Percentiles rank a stretch among this genome's conserved stretches.
Conservation (phyloP, 2,329 filamentous ascomycete species). For the Pleomassaria siparia region DNA sequence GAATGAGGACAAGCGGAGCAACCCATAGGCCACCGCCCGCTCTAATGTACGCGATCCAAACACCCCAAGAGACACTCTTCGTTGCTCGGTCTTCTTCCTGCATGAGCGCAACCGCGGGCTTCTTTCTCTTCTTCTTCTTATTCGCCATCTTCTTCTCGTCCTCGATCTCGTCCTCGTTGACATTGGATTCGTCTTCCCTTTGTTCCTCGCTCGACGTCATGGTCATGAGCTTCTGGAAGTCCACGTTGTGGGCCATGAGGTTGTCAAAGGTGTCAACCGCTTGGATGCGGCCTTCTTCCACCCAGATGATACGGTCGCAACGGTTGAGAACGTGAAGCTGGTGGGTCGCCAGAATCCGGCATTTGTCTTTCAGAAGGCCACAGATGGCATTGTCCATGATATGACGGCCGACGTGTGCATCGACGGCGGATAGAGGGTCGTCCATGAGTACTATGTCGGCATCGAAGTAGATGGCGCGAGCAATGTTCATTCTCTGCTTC, state of each 20-base stretch:
- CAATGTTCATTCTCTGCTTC: constrained; percentile 93
- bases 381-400: constrained; percentile 95
- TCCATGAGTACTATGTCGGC: constrained; percentile 66
- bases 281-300: constrained; percentile 82
- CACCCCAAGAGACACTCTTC: constrained; percentile 74
- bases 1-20: constrained; percentile 62
- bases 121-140: constrained; percentile 44
- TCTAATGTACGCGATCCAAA: constrained; percentile 75
- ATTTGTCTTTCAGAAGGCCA: constrained; percentile 84
- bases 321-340: constrained; percentile 90
- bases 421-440: constrained; percentile 61
- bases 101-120: constrained; percentile 65
- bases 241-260: constrained; percentile 75
- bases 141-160: constrained; percentile 59
- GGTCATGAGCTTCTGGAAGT: constrained; percentile 80
- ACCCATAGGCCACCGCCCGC: constrained; percentile 73
- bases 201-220: constrained; percentile 69
- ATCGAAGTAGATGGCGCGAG: constrained; percentile 70
- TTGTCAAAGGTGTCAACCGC: constrained; percentile 89
- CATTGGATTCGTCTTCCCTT: constrained; percentile 49
- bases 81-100: constrained; percentile 72
- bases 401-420: constrained; percentile 63
- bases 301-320: constrained; percentile 90
- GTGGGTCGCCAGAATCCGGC: constrained; percentile 88
- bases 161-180: constrained; percentile 52